Evolutionary conservation across 192 early-diverging fungal species (phyloP).

Genomic region (Coemansia sp.): DNA sequence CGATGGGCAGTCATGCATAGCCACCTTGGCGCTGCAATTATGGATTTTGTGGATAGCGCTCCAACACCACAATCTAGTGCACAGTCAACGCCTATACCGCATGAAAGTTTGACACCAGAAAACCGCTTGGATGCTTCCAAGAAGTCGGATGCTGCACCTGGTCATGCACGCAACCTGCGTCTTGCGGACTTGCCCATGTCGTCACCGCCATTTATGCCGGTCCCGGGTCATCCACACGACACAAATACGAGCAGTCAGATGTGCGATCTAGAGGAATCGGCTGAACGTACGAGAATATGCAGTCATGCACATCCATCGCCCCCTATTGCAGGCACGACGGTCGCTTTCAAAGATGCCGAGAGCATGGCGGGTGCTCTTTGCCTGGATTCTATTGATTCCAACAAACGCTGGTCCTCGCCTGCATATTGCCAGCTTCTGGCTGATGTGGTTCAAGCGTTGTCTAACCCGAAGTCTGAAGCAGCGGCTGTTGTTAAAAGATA

Average conservation of each 20-base stretch:
- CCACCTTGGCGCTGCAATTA: constrained; percentile 42
- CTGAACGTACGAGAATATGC: not conserved
- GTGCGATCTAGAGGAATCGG: not conserved
- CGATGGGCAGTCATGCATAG: constrained; percentile 48
- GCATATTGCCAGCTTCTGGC: constrained; percentile 50
- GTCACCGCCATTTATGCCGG: constrained; percentile 31
- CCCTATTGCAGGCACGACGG: not conserved
- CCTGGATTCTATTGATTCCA: constrained; percentile 2
- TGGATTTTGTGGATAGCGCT: constrained; percentile 51
- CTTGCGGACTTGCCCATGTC: constrained; percentile 38
- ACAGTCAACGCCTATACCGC: constrained; percentile 23
- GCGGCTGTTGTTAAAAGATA: constrained; percentile 31
- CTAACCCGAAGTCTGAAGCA: constrained; percentile 40
- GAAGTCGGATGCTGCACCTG: constrained; percentile 1
- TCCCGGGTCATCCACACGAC: not conserved
- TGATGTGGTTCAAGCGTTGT: constrained; percentile 49
- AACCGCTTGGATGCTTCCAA: not conserved
- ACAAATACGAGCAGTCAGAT: not conserved
- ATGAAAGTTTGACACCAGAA: not conserved
- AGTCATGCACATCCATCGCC: not conserved
- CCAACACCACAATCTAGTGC: constrained; percentile 48
- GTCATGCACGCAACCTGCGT: constrained; percentile 31
- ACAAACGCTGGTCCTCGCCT: constrained; percentile 31
- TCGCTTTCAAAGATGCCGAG: not conserved
- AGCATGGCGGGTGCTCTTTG: not conserved